Base-by-base conservation (phyloP, 495 filamentous ascomycete species). In the Podospora pseudocomata region DNA sequence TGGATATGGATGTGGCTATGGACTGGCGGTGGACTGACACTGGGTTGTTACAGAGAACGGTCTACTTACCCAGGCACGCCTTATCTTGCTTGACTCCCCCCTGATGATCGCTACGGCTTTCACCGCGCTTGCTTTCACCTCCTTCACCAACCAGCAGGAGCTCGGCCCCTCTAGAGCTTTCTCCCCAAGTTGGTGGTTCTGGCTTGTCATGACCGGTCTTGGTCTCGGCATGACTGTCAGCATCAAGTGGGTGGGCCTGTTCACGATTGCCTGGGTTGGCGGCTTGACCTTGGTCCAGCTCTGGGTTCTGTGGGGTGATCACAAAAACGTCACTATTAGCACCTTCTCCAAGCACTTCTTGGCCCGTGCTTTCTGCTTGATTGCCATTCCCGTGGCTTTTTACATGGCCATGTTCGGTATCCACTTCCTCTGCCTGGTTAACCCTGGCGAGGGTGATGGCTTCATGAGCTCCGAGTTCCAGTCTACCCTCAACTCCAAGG, bases 381-480 rank as follows among this genome's bases (percentile, higher is more conserved):
- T 99, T 68, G 83, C 96, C 66, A 92, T 98, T 70, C 95, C 95
- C 11, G 65, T 93, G 5, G 87, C 86, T 27, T 97, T 98, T 81
- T 99, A 99, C 81, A 88, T 97, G 82, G 89, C 86, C 69, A 95
- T 98, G 89, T 99, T 99, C 74, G 93, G 85, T 16, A 93, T 99
- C 71, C 95, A 99, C 81, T 98, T 99, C 81, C 70, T 92, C 68
- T 96, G 92, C 82, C 85, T 99, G 30, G 86, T 88, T 32, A 98
- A 99, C 77, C 96, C 95, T 7, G 95, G 95, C 62, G 95, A 99
- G 26, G 95, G 95, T 58, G 95, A 99, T 77, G 95, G 95, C 64
- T 99, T 99, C 84, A 99, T 99, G 95, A 97, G 92, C 70, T 96
- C 94, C 39, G 96, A 99, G 77, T 99, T 99, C 82, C 96, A 98